Conservation (phyloP, 257 asterid genomes). For the Buddleja alternifolia region DNA sequence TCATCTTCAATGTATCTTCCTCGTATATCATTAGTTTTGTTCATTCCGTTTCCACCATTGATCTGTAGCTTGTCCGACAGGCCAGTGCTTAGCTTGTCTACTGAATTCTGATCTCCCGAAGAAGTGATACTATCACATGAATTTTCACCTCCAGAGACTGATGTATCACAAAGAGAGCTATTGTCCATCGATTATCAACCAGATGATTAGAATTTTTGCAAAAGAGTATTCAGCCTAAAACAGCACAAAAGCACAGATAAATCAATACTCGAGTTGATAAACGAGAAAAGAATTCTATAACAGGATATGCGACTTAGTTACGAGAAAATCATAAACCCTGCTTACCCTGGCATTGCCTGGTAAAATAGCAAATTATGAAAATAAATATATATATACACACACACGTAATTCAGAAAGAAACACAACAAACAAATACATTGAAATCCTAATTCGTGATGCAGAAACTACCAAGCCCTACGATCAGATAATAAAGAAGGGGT, state of each 20-base stretch:
- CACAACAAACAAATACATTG: slow-evolving; percentile 13
- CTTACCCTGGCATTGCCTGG: background rate
- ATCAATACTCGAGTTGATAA: background rate
- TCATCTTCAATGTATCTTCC: slow-evolving; percentile 7
- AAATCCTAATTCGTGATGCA: slow-evolving; percentile 1
- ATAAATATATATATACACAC: too few relatives aligned
- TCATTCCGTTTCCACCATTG: slow-evolving; percentile 3
- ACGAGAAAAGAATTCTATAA: background rate
- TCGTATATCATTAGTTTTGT: background rate
- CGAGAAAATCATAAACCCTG: slow-evolving; percentile 3
- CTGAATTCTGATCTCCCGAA: slow-evolving; percentile 15
- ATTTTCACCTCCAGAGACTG: background rate
- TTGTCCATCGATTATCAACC: slow-evolving; percentile 34
- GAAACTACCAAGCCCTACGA: background rate
- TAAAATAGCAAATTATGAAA: background rate
- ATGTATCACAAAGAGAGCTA: slow-evolving; percentile 5
- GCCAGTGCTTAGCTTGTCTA: slow-evolving; percentile 18
- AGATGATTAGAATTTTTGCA: slow-evolving; percentile 14
- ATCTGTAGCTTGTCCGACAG: slow-evolving; percentile 26
- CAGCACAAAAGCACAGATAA: background rate
- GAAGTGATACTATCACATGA: slow-evolving; percentile 11
- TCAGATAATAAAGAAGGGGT: slow-evolving; percentile 8
- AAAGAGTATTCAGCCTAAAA: slow-evolving; percentile 19
- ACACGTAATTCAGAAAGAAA: background rate
- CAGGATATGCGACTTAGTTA: background rate